Conservation (phyloP, 129 eudicot genomes). For the Oenanthe sinensis region DNA sequence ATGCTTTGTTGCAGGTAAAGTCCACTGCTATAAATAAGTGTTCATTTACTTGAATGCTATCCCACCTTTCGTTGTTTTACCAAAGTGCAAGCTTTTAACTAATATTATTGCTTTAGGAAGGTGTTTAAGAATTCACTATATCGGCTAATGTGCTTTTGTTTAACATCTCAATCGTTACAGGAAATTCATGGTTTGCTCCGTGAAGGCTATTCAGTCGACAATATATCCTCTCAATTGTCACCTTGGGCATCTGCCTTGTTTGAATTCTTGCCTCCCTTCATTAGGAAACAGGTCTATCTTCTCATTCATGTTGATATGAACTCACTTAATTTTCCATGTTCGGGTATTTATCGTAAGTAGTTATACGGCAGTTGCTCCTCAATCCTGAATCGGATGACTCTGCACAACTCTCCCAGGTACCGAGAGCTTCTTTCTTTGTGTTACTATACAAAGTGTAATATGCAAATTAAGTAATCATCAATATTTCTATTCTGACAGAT, state of each 20-base stretch:
- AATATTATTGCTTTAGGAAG: background rate
- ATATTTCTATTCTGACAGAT: conserved; percentile 38
- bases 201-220: conserved; percentile 61
- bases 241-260: conserved; percentile 99
- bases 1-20: conserved; percentile 76
- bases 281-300: conserved; percentile 62
- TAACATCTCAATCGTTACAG: conserved; percentile 25
- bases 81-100: background rate
- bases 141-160: conserved; percentile 1
- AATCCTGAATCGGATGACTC: conserved; percentile 96
- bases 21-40: background rate
- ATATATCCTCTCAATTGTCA: conserved; percentile 81
- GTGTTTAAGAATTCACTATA: background rate
- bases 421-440: background rate
- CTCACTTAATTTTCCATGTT: background rate
- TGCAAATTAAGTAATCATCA: background rate
- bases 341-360: conserved; percentile 19
- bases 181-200: conserved; percentile 75
- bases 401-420: conserved; percentile 93
- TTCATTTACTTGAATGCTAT: background rate
- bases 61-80: background rate
- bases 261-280: conserved; percentile 80
- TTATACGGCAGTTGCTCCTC: conserved; percentile 66
- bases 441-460: background rate
- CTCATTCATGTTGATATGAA: background rate